These are phyloP conservation scores for Cryphonectria japonica DNA, from an alignment of 2,329 filamentous ascomycete species.

Conservation along the genomic window DNA sequence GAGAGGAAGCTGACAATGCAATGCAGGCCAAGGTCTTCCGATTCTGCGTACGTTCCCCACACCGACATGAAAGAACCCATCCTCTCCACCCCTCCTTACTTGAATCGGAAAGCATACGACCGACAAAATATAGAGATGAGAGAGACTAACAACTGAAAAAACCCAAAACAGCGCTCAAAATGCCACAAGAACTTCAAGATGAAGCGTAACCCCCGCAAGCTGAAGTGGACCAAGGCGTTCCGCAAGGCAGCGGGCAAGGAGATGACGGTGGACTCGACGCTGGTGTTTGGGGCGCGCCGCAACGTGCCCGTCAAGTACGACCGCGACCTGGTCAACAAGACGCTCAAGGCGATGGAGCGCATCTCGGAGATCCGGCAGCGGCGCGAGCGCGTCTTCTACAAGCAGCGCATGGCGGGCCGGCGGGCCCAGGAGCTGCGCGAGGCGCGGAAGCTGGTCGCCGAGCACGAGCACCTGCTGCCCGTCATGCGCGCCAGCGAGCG, in stretches of 20 bases:
- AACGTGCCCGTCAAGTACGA: conserved; percentile 97
- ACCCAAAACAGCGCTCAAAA: conserved; percentile 52
- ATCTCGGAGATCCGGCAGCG: conserved; percentile 82
- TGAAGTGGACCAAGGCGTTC: conserved; percentile 93
- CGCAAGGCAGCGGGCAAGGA: conserved; percentile 81
- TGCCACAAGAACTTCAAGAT: conserved; percentile 83
- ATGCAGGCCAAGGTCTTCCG: conserved; percentile 57
- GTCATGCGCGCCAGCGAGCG: conserved; percentile 66
- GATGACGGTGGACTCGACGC: conserved; percentile 91
- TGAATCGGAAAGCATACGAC: background rate
- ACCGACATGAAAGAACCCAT: background rate
- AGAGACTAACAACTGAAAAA: conserved; percentile 3
- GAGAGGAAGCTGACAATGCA: conserved; percentile 7
- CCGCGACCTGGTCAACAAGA: conserved; percentile 85
- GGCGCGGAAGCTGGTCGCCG: conserved; percentile 85
- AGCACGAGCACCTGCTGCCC: conserved; percentile 91
- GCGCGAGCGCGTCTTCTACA: conserved; percentile 91
- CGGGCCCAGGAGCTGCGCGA: conserved; percentile 77
- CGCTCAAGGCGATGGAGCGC: conserved; percentile 88
- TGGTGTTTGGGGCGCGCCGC: conserved; percentile 89
- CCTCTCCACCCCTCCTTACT: background rate
- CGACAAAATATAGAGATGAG: too few species aligned
- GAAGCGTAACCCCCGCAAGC: conserved; percentile 92
- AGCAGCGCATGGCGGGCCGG: conserved; percentile 90
- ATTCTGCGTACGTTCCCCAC: conserved; percentile 53